A percentile compares a stretch with the other conserved stretches of the same genome.
These are phyloP conservation scores for Podaxis sp. DNA, from an alignment of 768 basidiomycete genomes.

Conservation along the genomic window DNA sequence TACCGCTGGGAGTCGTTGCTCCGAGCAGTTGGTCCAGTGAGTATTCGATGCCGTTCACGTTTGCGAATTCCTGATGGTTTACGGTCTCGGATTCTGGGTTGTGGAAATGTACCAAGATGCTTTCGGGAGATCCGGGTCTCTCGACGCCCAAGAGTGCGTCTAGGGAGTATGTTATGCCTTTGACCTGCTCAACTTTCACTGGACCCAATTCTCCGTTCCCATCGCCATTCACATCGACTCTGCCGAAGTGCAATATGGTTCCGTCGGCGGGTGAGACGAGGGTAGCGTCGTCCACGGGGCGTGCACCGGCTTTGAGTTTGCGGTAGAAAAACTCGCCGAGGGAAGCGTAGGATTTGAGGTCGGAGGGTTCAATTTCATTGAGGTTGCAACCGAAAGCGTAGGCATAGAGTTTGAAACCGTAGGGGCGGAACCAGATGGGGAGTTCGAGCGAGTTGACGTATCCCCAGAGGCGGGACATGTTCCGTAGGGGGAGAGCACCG, in stretches of 20 bases:
- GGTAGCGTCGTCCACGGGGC: constrained; percentile 74
- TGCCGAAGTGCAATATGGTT: constrained; percentile 87
- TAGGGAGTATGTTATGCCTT: constrained; percentile 95
- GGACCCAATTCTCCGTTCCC: neutral
- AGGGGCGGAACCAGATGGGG: constrained; percentile 93
- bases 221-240: constrained; percentile 60
- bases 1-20: constrained; percentile 22
- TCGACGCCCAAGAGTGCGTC: constrained; percentile 88
- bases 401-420: constrained; percentile 83
- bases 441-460: constrained; percentile 92
- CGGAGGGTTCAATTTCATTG: constrained; percentile 79
- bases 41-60: constrained; percentile 97
- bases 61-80: constrained; percentile 88
- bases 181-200: constrained; percentile 85
- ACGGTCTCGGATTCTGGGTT: constrained; percentile 60
- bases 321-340: constrained; percentile 98
- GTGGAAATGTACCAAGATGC: constrained; percentile 32
- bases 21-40: constrained; percentile 90
- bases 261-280: constrained; percentile 97
- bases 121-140: constrained; percentile 42
- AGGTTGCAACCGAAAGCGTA: constrained; percentile 92
- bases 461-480: constrained; percentile 96
- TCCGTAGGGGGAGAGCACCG: constrained; percentile 90
- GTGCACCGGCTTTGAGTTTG: constrained; percentile 72
- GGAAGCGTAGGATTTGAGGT: constrained; percentile 76